These are phyloP conservation scores for Akanthomyces dipterigenus DNA, from an alignment of 2,329 filamentous ascomycete species.

Conservation along the genomic window DNA sequence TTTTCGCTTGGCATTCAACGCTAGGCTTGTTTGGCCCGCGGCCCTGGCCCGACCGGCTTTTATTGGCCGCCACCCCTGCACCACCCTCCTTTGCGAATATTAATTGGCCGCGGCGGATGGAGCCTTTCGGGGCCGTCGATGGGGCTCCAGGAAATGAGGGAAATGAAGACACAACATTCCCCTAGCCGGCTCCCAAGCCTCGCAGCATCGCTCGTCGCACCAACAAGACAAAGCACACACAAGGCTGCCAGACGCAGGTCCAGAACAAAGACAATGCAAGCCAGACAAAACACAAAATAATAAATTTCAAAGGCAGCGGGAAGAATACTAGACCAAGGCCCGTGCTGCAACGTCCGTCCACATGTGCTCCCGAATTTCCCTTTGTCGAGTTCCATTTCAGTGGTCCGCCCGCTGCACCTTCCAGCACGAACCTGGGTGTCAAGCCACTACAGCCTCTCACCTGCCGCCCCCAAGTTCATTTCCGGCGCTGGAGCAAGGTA, in stretches of 20 bases:
- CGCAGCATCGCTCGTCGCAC: not conserved
- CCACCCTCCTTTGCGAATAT: not conserved
- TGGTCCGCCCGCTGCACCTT: not conserved
- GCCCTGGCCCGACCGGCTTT: not conserved
- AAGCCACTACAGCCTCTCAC: not conserved
- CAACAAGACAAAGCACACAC: not conserved
- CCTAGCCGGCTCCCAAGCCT: not conserved
- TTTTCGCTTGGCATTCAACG: constrained; percentile 1
- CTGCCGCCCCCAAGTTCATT: not conserved
- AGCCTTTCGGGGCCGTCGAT: not conserved
- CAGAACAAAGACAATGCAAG: not conserved
- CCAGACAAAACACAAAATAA: not conserved
- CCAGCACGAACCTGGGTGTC: not conserved
- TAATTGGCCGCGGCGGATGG: not conserved
- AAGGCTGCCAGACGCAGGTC: not conserved
- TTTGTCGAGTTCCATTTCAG: not conserved
- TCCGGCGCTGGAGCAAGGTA: not conserved
- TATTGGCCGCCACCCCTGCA: constrained; percentile 1
- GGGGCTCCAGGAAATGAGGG: constrained; percentile 5
- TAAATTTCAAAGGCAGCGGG: not conserved
- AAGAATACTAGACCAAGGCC: not conserved
- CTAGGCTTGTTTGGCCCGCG: not conserved
- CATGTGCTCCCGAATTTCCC: not conserved
- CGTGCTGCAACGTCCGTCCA: not conserved
- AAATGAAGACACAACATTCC: not conserved